A percentile compares a stretch with the other conserved stretches of the same genome.
Conservation (phyloP, 2,329 filamentous ascomycete genomes). For the Trichophaea hybrida region DNA sequence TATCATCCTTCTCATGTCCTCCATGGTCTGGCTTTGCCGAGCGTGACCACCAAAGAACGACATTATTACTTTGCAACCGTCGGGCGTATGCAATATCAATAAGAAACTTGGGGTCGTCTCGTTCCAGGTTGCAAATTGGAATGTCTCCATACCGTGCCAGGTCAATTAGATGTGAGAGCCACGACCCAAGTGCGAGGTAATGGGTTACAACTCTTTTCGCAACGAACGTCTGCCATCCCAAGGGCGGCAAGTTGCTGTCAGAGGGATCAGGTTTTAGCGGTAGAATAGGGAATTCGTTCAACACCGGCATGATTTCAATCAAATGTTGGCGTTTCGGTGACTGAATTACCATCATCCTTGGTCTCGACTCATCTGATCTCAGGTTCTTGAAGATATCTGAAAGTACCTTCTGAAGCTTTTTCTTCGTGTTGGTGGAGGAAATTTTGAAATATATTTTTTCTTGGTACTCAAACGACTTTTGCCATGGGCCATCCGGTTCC, state of each 20-base stretch:
- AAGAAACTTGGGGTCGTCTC: conserved; percentile 82
- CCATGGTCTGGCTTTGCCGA: conserved; percentile 83
- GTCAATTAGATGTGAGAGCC: conserved; percentile 76
- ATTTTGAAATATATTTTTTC: conserved; percentile 73
- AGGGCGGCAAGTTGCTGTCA: conserved; percentile 74
- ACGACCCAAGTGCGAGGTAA: conserved; percentile 83
- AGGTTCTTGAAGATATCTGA: conserved; percentile 81
- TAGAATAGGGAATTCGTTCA: conserved; percentile 73
- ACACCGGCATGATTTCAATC: conserved; percentile 66
- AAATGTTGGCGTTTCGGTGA: conserved; percentile 71
- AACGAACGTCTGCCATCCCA: conserved; percentile 86
- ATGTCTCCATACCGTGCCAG: conserved; percentile 86
- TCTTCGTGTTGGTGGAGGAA: conserved; percentile 72
- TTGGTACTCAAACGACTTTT: conserved; percentile 74
- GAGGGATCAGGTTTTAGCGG: conserved; percentile 66
- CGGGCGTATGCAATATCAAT: conserved; percentile 94
- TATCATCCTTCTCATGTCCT: conserved; percentile 85
- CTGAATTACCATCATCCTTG: conserved; percentile 76
- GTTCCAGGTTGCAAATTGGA: conserved; percentile 86
- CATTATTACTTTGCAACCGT: conserved; percentile 74
- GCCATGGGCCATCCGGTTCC: conserved; percentile 54
- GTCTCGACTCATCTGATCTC: conserved; percentile 65
- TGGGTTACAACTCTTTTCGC: conserved; percentile 74
- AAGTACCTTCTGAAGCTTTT: conserved; percentile 79
- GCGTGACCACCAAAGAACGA: conserved; percentile 93